These are phyloP conservation scores for Ceratobasidium sp. DNA, from an alignment of 1,284 basidiomycete species.

Conservation along the genomic window DNA sequence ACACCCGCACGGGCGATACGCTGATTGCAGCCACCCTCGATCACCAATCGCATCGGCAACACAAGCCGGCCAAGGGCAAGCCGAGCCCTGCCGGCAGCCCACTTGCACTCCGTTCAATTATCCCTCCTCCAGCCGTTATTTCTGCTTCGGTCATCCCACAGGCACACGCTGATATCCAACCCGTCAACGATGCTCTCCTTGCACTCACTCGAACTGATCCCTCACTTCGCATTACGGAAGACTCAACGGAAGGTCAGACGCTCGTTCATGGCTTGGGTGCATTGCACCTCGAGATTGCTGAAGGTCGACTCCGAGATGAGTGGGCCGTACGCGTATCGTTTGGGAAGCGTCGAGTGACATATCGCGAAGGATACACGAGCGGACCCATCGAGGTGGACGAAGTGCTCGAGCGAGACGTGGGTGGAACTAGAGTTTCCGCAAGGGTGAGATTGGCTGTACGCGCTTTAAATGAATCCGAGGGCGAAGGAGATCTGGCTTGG, in stretches of 20 bases:
- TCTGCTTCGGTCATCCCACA: constrained; percentile 81
- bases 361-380: constrained; percentile 70
- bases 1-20: constrained; percentile 89
- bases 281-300: constrained; percentile 86
- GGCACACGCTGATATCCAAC: constrained; percentile 77
- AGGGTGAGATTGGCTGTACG: constrained; percentile 61
- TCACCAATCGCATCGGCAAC: constrained; percentile 20
- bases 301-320: constrained; percentile 77
- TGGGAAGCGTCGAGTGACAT: constrained; percentile 78
- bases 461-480: constrained; percentile 60
- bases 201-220: constrained; percentile 85
- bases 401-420: constrained; percentile 66
- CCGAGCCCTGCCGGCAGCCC: constrained; percentile 24
- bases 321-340: constrained; percentile 81
- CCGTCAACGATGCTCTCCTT: constrained; percentile 75
- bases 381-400: constrained; percentile 47
- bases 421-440: constrained; percentile 59
- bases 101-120: constrained; percentile 67
- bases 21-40: constrained; percentile 57
- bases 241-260: constrained; percentile 77
- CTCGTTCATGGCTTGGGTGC: constrained; percentile 84
- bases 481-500: constrained; percentile 64
- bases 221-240: constrained; percentile 71
- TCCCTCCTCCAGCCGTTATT: constrained; percentile 76
- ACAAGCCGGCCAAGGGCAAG: constrained; percentile 11